These are phyloP conservation scores for Pistacia vera DNA, from an alignment of 345 rosid species.

Conservation along the genomic window DNA sequence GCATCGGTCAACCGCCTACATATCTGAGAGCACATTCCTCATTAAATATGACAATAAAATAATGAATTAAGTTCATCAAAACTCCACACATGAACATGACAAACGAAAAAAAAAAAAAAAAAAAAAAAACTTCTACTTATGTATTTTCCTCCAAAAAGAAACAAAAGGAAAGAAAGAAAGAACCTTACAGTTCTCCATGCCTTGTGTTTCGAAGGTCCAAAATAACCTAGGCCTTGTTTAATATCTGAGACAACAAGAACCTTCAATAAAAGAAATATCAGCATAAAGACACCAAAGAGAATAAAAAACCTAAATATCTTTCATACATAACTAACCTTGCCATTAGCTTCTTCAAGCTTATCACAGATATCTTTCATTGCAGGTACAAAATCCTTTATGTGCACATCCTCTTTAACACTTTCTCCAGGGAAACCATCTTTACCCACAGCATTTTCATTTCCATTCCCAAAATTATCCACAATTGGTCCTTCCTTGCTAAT, in stretches of 20 bases:
- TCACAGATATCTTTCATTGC: conserved; percentile 84
- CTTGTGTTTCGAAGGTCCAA: conserved; percentile 62
- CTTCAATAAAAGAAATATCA: conserved; percentile 51
- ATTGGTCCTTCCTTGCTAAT: conserved; percentile 56
- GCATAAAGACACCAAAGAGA: conserved; percentile 30
- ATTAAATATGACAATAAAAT: conserved; percentile 21
- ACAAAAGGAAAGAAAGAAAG: conserved; percentile 2
- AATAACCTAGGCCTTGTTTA: conserved; percentile 79
- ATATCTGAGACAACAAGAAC: conserved; percentile 89
- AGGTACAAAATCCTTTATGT: conserved; percentile 73
- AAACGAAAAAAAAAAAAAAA: background rate
- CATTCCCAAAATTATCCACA: conserved; percentile 31
- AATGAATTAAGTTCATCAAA: conserved; percentile 9
- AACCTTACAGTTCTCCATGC: conserved; percentile 83
- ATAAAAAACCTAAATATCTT: conserved; percentile 13
- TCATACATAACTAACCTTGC: conserved; percentile 54
- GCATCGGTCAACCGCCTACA: conserved; percentile 79
- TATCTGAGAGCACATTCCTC: conserved; percentile 46
- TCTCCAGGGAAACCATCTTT: conserved; percentile 44
- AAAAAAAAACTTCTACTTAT: no score
- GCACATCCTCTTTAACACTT: conserved; percentile 55
- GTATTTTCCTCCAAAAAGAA: background rate
- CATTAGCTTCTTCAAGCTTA: conserved; percentile 76
- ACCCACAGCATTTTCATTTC: conserved; percentile 31
- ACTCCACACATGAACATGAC: background rate